Percentiles rank a stretch among this genome's conserved stretches.
These are phyloP conservation scores for Taphrina communis DNA, from an alignment of 1,139 yeast species.

Conservation along the genomic window DNA sequence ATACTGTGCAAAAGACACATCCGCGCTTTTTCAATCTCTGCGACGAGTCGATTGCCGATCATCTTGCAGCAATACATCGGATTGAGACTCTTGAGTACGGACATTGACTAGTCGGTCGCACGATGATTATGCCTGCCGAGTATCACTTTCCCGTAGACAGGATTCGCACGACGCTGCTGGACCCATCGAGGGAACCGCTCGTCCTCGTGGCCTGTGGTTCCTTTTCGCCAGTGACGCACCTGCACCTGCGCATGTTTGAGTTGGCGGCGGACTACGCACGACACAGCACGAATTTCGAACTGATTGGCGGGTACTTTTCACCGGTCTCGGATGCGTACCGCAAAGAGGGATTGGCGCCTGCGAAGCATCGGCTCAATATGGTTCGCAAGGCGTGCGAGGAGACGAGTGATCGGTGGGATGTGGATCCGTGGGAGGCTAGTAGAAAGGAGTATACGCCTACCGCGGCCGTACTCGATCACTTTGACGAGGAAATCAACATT, in stretches of 20 bases:
- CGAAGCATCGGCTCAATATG: slow-evolving; percentile 92
- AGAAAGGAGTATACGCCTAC: slow-evolving; percentile 92
- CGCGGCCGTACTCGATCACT: slow-evolving; percentile 93
- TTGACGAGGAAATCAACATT: slow-evolving; percentile 90
- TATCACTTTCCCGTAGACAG: slow-evolving; percentile 88
- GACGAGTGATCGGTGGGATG: slow-evolving; percentile 97
- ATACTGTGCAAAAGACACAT: too few species aligned
- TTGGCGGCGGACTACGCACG: slow-evolving; percentile 96
- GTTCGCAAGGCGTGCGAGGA: slow-evolving; percentile 97
- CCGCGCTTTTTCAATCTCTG: too few species aligned
- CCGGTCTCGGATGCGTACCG: slow-evolving; percentile 95
- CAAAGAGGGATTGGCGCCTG: slow-evolving; percentile 88
- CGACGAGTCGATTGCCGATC: too few species aligned
- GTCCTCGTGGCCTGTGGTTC: slow-evolving; percentile 98
- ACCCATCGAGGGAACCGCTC: slow-evolving; percentile 81
- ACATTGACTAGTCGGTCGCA: neutral
- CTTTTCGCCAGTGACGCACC: slow-evolving; percentile 91
- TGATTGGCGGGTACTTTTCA: slow-evolving; percentile 95
- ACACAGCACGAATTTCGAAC: slow-evolving; percentile 92
- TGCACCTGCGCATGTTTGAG: slow-evolving; percentile 95
- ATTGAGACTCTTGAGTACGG: too few species aligned
- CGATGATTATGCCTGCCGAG: slow-evolving; percentile 46
- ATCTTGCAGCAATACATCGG: too few species aligned
- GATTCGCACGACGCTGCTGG: slow-evolving; percentile 70
- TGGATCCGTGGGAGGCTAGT: slow-evolving; percentile 97